A percentile compares a stretch with the other conserved stretches of the same genome.
Evolutionary conservation across 495 filamentous ascomycete genomes (phyloP).

Genomic region (Halenospora varia): DNA sequence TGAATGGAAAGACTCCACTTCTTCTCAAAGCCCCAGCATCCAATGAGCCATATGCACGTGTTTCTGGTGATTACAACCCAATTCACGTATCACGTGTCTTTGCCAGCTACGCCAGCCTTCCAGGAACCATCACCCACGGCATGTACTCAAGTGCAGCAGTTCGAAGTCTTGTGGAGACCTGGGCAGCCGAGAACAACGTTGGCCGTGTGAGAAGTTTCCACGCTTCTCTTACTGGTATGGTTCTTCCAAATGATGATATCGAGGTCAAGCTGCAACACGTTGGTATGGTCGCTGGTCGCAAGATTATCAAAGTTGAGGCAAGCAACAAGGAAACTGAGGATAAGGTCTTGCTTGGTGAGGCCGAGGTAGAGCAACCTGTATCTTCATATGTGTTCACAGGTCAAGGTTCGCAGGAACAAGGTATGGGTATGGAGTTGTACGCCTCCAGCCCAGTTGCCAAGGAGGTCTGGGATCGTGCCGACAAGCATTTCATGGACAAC

Average conservation of each 20-base stretch:
- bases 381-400: slow-evolving; percentile 98
- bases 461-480: slow-evolving; percentile 97
- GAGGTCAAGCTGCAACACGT: slow-evolving; percentile 92
- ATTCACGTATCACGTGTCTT: slow-evolving; percentile 98
- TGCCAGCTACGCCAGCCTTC: slow-evolving; percentile 88
- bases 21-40: slow-evolving; percentile 87
- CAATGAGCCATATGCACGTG: slow-evolving; percentile 95
- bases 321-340: slow-evolving; percentile 92
- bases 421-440: slow-evolving; percentile 99
- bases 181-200: slow-evolving; percentile 98
- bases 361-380: slow-evolving; percentile 97
- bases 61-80: slow-evolving; percentile 97
- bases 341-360: slow-evolving; percentile 90
- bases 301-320: slow-evolving; percentile 98
- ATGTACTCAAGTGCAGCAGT: slow-evolving; percentile 99
- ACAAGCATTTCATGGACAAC: slow-evolving; percentile 97
- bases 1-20: slow-evolving; percentile 86
- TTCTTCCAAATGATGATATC: slow-evolving; percentile 92
- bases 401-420: slow-evolving; percentile 96
- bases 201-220: slow-evolving; percentile 96
- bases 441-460: slow-evolving; percentile 85
- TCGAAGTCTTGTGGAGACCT: slow-evolving; percentile 96
- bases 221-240: slow-evolving; percentile 94
- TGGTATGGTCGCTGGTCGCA: slow-evolving; percentile 95
- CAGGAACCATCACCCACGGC: slow-evolving; percentile 95